phyloP scores from a whole-genome alignment of 352 stramenopile species.

The Globisporangium abappressorium region DNA sequence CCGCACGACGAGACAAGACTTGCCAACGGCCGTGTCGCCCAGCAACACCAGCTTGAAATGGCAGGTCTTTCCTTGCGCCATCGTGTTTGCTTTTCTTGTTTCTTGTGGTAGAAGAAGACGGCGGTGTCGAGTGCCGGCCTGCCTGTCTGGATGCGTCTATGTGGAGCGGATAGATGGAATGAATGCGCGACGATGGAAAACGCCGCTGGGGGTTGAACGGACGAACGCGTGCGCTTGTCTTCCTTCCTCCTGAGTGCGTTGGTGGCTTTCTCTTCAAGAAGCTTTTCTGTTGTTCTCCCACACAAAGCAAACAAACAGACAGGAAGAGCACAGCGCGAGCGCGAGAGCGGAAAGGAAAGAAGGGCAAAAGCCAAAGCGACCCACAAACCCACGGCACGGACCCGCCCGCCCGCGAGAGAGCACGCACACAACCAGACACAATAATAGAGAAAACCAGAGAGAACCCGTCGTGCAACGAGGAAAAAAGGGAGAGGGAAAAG shows the following conservation, averaged over 20 bases:
- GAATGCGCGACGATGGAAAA: neutral
- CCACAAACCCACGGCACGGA: neutral
- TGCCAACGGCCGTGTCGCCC: constrained; percentile 98
- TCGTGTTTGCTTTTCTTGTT: constrained; percentile 23
- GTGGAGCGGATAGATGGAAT: neutral
- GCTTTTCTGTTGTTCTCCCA: constrained; percentile 17
- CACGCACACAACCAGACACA: neutral
- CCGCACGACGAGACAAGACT: constrained; percentile 99
- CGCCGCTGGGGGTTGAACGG: neutral
- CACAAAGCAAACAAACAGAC: constrained; percentile 1
- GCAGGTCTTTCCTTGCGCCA: constrained; percentile 82
- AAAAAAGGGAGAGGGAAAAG: neutral
- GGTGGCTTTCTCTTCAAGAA: constrained; percentile 18
- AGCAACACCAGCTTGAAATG: constrained; percentile 99
- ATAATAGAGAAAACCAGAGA: neutral
- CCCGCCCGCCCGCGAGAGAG: too few relatives aligned
- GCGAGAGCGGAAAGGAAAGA: neutral
- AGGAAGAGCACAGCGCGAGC: neutral
- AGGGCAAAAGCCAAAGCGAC: neutral
- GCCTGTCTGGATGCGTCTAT: constrained; percentile 1
- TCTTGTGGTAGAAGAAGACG: neutral
- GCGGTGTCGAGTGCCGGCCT: neutral
- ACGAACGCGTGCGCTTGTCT: constrained; percentile 14
- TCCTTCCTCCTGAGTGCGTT: neutral
- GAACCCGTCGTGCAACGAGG: neutral